Base-by-base conservation (phyloP, 106 monocot genomes). In the Narthecium ossifragum region DNA sequence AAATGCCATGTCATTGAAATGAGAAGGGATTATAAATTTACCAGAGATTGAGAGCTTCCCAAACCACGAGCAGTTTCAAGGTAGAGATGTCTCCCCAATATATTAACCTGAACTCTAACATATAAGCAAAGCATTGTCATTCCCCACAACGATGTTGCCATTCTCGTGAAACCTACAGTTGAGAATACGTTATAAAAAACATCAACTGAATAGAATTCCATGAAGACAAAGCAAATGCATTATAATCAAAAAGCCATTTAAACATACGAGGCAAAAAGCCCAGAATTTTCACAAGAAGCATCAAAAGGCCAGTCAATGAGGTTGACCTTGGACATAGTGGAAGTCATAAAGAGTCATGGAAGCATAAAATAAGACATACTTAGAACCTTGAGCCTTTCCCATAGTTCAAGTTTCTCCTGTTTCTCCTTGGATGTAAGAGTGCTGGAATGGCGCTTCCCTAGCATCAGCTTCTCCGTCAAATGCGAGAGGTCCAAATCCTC, bases 41-140 rank as follows among this genome's bases (percentile, higher is more conserved):
- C 93, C 36, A 46, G 54, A 57, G 49, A 63, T 28, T 65, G 59
- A 51, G 75, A 53, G 60, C 75, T 62, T 55, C 68, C 78, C 6
- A 90, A 66, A 52, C 62, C 75, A 46, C 71, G 78, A 12, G 86
- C 77, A 63, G 80, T 72, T 48, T 96, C 90, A 34, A 90, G 55
- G 62, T 96, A 96, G 29, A 96, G 86, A 73, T 96, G 96, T 55
- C 96, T 86, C 24, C 90, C 96, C 55, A 96, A 71, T 34, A 96
- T 96, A 60, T 83, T 96, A 38, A 86, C 86, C 55, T 84, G 86
- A 64, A 90, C 83, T 65, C 86, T 77, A 4, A 86, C 78, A 76
- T 84, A 96, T 55, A 96, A 81, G 61, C 78, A 86, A 20, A 96
- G 80, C 68, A 80, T 64, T 5, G 78, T 78, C 90, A 86, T 84